Evolutionary conservation across 2,329 filamentous ascomycete species (phyloP).

Genomic region (Fusarium coffeatum): DNA sequence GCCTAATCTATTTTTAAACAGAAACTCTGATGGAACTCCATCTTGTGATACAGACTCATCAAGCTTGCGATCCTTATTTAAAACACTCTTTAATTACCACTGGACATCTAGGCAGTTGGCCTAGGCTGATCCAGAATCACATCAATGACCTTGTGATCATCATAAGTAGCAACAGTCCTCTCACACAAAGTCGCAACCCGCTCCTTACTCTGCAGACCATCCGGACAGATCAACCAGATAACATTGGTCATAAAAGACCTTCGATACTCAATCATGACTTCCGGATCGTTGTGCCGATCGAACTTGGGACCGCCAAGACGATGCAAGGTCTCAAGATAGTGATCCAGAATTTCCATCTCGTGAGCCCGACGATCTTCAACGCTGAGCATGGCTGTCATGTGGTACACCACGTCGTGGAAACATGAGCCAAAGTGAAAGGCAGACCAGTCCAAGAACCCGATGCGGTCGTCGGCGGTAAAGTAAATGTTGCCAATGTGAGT

Average conservation of each 20-base stretch:
- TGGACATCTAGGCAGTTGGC: neutral
- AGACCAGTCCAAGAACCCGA: conserved; percentile 58
- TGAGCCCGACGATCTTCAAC: conserved; percentile 55
- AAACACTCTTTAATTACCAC: no score
- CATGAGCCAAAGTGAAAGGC: conserved; percentile 55
- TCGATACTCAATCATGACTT: conserved; percentile 45
- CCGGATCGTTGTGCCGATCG: conserved; percentile 32
- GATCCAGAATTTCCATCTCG: conserved; percentile 50
- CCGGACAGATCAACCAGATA: conserved; percentile 42
- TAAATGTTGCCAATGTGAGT: conserved; percentile 59
- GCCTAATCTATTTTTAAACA: neutral
- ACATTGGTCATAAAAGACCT: conserved; percentile 45
- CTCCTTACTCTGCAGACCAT: conserved; percentile 51
- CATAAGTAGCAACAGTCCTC: conserved; percentile 51
- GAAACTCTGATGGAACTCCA: no score
- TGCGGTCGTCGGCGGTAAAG: conserved; percentile 50
- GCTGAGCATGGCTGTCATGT: conserved; percentile 53
- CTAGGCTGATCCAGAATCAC: conserved; percentile 27
- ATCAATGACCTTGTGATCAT: conserved; percentile 55
- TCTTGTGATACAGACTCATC: no score
- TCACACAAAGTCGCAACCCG: conserved; percentile 50
- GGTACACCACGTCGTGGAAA: conserved; percentile 58
- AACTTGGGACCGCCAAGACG: conserved; percentile 28
- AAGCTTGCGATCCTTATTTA: no score
- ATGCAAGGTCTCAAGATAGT: conserved; percentile 35